These are phyloP conservation scores for Hippophae gyantsensis DNA, from an alignment of 306 rosid genomes.

Conservation along the genomic window DNA sequence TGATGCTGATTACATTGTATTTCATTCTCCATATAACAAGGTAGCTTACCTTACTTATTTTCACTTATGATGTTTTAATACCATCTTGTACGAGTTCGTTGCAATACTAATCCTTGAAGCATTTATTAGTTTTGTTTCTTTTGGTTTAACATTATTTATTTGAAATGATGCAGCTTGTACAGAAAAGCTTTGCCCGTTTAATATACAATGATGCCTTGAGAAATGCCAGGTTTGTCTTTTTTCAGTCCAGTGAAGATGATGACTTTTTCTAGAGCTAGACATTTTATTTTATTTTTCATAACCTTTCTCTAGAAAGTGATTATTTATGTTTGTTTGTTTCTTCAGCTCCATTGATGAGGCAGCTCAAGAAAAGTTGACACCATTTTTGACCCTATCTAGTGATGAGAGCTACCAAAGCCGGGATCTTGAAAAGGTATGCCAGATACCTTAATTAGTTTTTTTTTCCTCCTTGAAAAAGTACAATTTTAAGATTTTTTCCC, in stretches of 20 bases:
- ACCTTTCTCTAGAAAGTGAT: constrained; percentile 14
- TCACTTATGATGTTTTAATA: neutral
- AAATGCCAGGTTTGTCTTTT: constrained; percentile 55
- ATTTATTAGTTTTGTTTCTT: constrained; percentile 2
- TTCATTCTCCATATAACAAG: constrained; percentile 98
- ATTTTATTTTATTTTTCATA: constrained; percentile 3
- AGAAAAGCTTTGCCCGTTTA: constrained; percentile 92
- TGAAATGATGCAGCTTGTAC: constrained; percentile 72
- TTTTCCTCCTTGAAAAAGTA: too few species aligned
- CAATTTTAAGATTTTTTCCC: too few species aligned
- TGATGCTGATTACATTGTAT: constrained; percentile 72
- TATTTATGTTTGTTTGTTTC: constrained; percentile 19
- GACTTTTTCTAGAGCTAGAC: neutral
- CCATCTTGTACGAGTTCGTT: neutral
- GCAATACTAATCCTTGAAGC: constrained; percentile 9
- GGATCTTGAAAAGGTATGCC: constrained; percentile 90
- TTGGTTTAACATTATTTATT: constrained; percentile 5
- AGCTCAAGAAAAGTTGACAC: constrained; percentile 66
- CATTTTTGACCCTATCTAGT: constrained; percentile 53
- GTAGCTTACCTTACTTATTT: constrained; percentile 28
- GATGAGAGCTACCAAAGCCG: constrained; percentile 91
- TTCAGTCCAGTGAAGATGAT: constrained; percentile 11
- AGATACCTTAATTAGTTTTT: neutral
- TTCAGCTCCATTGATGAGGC: constrained; percentile 70
- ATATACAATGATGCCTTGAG: constrained; percentile 62